These are phyloP conservation scores for Inonotus hispidus DNA, from an alignment of 1,284 basidiomycete species.

Conservation along the genomic window DNA sequence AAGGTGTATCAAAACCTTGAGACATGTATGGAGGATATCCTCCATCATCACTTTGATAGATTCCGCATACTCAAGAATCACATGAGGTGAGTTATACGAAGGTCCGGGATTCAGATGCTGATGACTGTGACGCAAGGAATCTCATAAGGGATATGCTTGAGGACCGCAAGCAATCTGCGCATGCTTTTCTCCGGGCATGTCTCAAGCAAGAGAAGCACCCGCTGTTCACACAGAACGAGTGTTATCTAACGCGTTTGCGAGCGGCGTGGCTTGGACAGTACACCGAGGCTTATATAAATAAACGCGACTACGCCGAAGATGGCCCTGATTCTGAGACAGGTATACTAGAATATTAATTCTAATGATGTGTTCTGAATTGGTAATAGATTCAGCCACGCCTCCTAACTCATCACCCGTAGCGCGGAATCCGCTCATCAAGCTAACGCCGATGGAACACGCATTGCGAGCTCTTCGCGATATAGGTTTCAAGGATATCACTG, in stretches of 20 bases:
- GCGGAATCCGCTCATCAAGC: too few species aligned
- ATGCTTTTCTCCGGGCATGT: slow-evolving; percentile 21
- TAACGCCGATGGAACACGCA: slow-evolving; percentile 3
- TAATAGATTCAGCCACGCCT: too few species aligned
- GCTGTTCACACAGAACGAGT: slow-evolving; percentile 30
- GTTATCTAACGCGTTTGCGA: slow-evolving; percentile 24
- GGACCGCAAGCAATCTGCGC: background rate
- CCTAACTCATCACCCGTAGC: too few species aligned
- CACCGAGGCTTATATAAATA: background rate
- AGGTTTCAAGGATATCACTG: slow-evolving; percentile 7
- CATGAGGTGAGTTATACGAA: slow-evolving; percentile 1
- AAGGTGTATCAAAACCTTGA: background rate
- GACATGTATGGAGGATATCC: background rate
- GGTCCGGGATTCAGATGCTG: background rate
- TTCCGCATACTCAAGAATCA: slow-evolving; percentile 1
- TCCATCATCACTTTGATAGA: slow-evolving; percentile 8
- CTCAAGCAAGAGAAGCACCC: slow-evolving; percentile 28
- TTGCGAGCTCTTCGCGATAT: slow-evolving; percentile 16
- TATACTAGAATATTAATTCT: too few species aligned
- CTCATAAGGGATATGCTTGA: slow-evolving; percentile 16
- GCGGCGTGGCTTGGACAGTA: slow-evolving; percentile 22
- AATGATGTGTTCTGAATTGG: too few species aligned
- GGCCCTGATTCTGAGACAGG: background rate
- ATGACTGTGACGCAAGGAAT: background rate
- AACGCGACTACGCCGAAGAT: background rate